Evolutionary conservation across 345 rosid genomes (phyloP).

Genomic region (Eutrema japonicum): DNA sequence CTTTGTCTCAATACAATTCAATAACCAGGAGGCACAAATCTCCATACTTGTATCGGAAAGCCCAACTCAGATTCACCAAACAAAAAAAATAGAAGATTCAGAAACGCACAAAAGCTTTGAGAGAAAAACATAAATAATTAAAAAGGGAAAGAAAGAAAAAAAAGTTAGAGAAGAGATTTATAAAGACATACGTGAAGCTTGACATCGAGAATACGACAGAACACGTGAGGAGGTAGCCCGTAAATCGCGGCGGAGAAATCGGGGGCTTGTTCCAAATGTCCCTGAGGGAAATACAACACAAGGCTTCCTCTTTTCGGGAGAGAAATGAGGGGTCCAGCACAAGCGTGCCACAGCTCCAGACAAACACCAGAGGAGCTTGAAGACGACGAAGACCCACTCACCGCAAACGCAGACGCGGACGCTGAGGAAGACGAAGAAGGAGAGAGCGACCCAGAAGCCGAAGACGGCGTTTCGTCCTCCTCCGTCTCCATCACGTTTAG

Average conservation of each 20-base stretch:
- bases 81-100: background rate
- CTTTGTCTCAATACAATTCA: conserved; percentile 23
- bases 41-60: conserved; percentile 32
- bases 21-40: conserved; percentile 31
- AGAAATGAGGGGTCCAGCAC: conserved; percentile 97
- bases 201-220: conserved; percentile 94
- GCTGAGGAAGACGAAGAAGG: conserved; percentile 63
- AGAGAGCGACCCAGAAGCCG: conserved; percentile 58
- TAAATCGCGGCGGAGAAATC: conserved; percentile 65
- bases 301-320: conserved; percentile 82
- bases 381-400: conserved; percentile 34
- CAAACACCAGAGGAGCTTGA: conserved; percentile 64
- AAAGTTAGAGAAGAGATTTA: conserved; percentile 16
- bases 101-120: background rate
- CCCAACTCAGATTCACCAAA: conserved; percentile 33
- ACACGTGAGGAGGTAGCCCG: conserved; percentile 75
- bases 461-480: conserved; percentile 80
- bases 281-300: conserved; percentile 93
- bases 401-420: conserved; percentile 51
- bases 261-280: conserved; percentile 85
- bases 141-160: background rate
- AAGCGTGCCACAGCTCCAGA: conserved; percentile 98
- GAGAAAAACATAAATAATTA: conserved; percentile 4
- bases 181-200: conserved; percentile 79
- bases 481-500: conserved; percentile 81